Percentiles rank a stretch among this genome's conserved stretches.
Evolutionary conservation across 495 filamentous ascomycete genomes (phyloP).

Genomic region (Delitschia confertaspora): DNA sequence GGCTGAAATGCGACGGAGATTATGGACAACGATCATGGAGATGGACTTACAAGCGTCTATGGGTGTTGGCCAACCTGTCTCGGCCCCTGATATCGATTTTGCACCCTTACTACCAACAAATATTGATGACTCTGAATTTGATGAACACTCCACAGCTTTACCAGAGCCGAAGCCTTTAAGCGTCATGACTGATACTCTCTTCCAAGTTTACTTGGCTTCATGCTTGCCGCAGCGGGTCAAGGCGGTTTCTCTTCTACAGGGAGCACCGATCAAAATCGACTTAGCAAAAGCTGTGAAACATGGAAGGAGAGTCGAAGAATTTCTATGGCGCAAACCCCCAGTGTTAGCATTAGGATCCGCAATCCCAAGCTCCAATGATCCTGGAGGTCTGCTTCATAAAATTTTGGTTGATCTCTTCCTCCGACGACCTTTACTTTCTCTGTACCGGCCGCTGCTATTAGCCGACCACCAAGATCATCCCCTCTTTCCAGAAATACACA

Average conservation of each 20-base stretch:
- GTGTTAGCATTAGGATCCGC: neutral
- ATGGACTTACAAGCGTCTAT: conserved; percentile 41
- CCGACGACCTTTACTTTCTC: neutral
- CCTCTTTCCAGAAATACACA: neutral
- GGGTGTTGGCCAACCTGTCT: neutral
- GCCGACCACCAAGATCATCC: neutral
- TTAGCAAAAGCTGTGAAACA: neutral
- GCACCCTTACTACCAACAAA: neutral
- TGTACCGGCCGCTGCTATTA: neutral
- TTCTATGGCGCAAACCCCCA: neutral
- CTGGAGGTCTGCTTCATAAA: neutral
- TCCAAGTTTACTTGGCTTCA: neutral
- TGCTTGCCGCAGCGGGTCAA: neutral
- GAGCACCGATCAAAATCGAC: neutral
- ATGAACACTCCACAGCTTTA: neutral
- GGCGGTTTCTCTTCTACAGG: neutral
- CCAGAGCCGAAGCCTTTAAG: neutral
- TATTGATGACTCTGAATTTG: neutral
- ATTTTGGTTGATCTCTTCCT: neutral
- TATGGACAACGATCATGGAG: conserved; percentile 62
- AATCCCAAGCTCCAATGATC: neutral
- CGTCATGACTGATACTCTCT: neutral
- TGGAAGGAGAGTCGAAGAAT: neutral
- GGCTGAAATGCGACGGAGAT: conserved; percentile 57
- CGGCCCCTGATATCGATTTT: neutral